A percentile compares a stretch with the other conserved stretches of the same genome.
These are phyloP conservation scores for Microcos paniculata DNA, from an alignment of 345 rosid species.

Conservation along the genomic window DNA sequence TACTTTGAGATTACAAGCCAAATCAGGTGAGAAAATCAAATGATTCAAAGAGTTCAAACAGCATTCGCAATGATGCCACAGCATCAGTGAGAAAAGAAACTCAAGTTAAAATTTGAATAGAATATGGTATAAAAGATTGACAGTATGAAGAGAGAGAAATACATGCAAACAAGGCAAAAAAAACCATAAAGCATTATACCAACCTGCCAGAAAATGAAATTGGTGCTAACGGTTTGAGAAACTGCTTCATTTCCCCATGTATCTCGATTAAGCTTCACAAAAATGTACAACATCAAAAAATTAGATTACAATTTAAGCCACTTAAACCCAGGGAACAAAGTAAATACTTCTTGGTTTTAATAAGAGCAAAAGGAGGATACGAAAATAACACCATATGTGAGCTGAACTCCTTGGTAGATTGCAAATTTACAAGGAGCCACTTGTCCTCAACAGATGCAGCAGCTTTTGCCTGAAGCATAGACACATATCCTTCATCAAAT, in stretches of 20 bases:
- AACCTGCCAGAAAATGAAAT: conserved; percentile 99
- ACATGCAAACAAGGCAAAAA: neutral
- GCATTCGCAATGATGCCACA: neutral
- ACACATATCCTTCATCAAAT: neutral
- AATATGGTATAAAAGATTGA: neutral
- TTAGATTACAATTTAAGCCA: neutral
- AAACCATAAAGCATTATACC: conserved; percentile 13
- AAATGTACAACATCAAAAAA: conserved; percentile 15
- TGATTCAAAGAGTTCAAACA: neutral
- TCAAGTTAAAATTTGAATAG: neutral
- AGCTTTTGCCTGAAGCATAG: conserved; percentile 63
- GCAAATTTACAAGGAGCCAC: conserved; percentile 96
- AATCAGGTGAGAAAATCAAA: conserved; percentile 2
- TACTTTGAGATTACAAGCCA: neutral
- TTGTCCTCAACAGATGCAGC: conserved; percentile 77
- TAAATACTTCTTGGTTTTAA: neutral
- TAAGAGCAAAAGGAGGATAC: neutral
- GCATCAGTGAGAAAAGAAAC: neutral
- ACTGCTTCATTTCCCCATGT: conserved; percentile 99
- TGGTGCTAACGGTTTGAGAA: conserved; percentile 77
- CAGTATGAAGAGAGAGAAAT: neutral
- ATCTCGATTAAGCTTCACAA: conserved; percentile 89
- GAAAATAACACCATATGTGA: conserved; percentile 71
- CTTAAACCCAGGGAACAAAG: neutral
- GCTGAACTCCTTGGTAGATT: conserved; percentile 87